Base-by-base conservation (phyloP, 2,329 filamentous ascomycete species). In the Aspergillus persii region DNA sequence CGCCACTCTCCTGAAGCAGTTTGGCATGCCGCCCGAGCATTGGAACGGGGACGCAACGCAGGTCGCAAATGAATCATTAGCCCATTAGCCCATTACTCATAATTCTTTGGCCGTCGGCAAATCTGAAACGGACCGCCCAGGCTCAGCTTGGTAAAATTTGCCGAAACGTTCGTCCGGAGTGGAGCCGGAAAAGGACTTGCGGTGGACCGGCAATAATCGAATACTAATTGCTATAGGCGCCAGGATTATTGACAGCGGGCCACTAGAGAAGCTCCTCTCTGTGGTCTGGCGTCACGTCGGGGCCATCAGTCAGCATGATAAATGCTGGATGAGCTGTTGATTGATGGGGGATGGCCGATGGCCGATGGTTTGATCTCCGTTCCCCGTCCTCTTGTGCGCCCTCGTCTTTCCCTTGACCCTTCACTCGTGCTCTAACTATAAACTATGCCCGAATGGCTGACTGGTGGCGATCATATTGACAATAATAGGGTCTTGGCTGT, bases 51-150 rank as follows among this genome's bases (percentile, higher is more conserved):
- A 23, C 18, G 18, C 18, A 23, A 23, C 18, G 18, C 18, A 23
- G 18, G 18, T 23, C 18, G 18, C 18, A 23, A 23, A 23, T 23
- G 18, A 23, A 23, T 23, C 18, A 23, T 23, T 23, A 23, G 18
- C 18, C 18, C 18, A 23, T 23, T 23, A 23, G 18, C 18, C 18
- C 7, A 36, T 36, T 36, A 36, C 15, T 36, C 33, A 36, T 36
- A 36, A 50, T 50, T 50, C 44, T 55, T 55, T 46, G 46, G 15
- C 41, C 41, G 47, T 62, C 65, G 67, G 66, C 61, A 66, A 63
- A 62, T 68, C 61, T 69, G 63, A 70, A 66, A 66, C 66, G 39
- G 60, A 36, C 26, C 55, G 15, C 4, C 47, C 52, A 57, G 30
- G 47, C 36, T 54, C 39, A 46, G 48, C 56, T 60, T 26, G 60